Evolutionary conservation across 2,329 filamentous ascomycete species (phyloP).

Genomic region (Neophaeococcomyces aloes): DNA sequence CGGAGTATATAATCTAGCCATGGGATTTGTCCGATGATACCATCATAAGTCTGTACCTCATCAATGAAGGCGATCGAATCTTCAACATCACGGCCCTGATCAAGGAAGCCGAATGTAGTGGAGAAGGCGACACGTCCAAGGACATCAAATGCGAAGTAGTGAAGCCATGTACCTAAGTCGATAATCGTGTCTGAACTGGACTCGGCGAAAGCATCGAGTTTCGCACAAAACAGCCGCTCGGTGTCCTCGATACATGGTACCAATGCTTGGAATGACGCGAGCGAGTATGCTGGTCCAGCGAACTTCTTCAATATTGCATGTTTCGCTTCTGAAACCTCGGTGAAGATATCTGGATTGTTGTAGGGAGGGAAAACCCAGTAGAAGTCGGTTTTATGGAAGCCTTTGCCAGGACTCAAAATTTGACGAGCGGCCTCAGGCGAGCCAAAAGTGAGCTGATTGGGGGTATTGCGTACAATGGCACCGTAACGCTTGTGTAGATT

Average conservation of each 20-base stretch:
- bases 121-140: constrained; percentile 30
- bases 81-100: constrained; percentile 42
- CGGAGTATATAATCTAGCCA: constrained; percentile 41
- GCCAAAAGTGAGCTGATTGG: constrained; percentile 39
- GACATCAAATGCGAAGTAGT: constrained; percentile 31
- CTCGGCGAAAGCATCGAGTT: constrained; percentile 33
- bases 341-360: constrained; percentile 50
- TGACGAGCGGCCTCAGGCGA: constrained; percentile 38
- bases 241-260: constrained; percentile 24
- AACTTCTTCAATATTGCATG: constrained; percentile 47
- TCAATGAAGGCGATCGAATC: constrained; percentile 44
- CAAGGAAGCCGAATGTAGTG: constrained; percentile 43
- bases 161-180: constrained; percentile 36
- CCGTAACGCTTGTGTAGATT: constrained; percentile 32
- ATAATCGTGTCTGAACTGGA: constrained; percentile 25
- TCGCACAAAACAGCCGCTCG: constrained; percentile 36
- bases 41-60: constrained; percentile 27
- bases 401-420: constrained; percentile 41
- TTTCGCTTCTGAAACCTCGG: constrained; percentile 44
- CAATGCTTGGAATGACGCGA: constrained; percentile 23
- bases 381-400: constrained; percentile 45
- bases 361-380: constrained; percentile 47
- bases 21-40: constrained; percentile 24
- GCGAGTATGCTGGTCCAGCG: constrained; percentile 24
- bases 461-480: constrained; percentile 41